Conservation (phyloP, 805 yeast species). For the Yarrowia sp. region DNA sequence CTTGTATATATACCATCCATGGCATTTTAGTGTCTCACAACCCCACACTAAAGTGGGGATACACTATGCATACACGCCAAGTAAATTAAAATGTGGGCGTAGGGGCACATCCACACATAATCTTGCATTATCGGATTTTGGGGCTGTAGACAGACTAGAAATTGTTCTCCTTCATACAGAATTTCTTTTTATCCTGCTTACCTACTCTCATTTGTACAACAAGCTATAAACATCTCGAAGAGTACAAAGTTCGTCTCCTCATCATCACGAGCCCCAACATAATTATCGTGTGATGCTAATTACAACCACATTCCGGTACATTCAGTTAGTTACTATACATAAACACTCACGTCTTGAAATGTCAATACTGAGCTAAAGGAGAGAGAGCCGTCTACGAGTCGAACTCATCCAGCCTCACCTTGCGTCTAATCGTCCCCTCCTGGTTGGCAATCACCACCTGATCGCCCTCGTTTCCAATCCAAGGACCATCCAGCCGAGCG, state of each 20-base stretch:
- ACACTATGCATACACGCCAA: not conserved
- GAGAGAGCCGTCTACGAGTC: constrained; percentile 32
- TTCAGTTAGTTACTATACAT: constrained; percentile 11
- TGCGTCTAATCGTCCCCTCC: constrained; percentile 43
- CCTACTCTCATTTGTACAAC: no score
- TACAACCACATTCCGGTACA: not conserved
- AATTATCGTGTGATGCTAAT: no score
- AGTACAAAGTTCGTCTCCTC: no score
- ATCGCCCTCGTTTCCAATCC: constrained; percentile 64
- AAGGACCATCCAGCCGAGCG: constrained; percentile 76
- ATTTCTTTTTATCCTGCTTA: no score
- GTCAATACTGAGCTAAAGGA: not conserved
- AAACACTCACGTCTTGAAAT: not conserved
- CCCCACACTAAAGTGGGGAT: constrained; percentile 16
- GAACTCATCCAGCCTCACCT: constrained; percentile 46
- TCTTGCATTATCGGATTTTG: constrained; percentile 4
- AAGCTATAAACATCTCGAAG: no score
- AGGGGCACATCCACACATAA: not conserved
- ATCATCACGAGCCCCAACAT: no score
- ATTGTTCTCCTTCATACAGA: no score
- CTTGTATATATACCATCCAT: not conserved
- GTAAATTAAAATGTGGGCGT: not conserved
- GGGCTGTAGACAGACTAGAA: no score
- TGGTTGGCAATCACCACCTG: constrained; percentile 51
- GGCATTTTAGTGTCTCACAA: not conserved